Evolutionary conservation across 768 basidiomycete genomes (phyloP).

Genomic region (Phanerochaete carnosa): DNA sequence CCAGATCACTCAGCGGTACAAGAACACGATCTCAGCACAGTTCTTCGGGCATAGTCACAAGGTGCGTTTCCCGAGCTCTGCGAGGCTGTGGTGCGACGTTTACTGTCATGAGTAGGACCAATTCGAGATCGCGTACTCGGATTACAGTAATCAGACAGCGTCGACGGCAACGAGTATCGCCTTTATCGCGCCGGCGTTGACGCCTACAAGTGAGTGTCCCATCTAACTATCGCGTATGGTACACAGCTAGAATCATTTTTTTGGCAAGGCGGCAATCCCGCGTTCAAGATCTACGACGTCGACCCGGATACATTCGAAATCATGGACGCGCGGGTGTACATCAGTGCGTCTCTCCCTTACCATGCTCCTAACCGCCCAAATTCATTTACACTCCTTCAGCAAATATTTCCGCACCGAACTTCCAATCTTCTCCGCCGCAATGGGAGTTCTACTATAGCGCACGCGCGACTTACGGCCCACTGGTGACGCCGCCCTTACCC

Average conservation of each 20-base stretch:
- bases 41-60: conserved; percentile 62
- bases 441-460: conserved; percentile 61
- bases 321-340: conserved; percentile 53
- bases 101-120: conserved; percentile 39
- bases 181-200: conserved; percentile 53
- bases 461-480: conserved; percentile 46
- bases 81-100: conserved; percentile 45
- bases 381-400: conserved; percentile 18
- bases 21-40: conserved; percentile 53
- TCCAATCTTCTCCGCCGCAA: conserved; percentile 40
- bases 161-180: conserved; percentile 45
- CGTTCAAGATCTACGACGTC: conserved; percentile 59
- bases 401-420: conserved; percentile 38
- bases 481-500: conserved; percentile 32
- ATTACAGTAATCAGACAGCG: conserved; percentile 43
- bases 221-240: neutral
- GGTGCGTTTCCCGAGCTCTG: conserved; percentile 20
- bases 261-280: conserved; percentile 48
- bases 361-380: neutral
- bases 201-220: conserved; percentile 45
- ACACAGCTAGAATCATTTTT: too few relatives aligned
- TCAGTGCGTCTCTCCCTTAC: conserved; percentile 33
- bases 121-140: conserved; percentile 57
- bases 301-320: conserved; percentile 67
- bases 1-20: conserved; percentile 59